Percentiles rank a stretch among this genome's conserved stretches.
Conservation (phyloP, 2,329 filamentous ascomycete species). For the Aspergillus hortae region DNA sequence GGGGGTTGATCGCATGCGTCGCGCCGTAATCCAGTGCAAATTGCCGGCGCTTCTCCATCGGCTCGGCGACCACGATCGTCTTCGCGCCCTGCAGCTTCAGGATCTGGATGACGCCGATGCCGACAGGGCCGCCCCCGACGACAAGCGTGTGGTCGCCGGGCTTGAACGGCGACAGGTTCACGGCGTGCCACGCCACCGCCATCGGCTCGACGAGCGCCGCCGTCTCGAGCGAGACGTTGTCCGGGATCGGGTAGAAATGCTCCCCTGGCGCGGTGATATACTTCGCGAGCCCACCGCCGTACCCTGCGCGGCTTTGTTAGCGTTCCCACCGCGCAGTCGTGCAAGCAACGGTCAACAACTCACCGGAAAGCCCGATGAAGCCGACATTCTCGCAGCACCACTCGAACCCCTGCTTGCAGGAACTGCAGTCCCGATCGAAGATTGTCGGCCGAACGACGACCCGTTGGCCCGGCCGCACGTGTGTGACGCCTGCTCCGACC, state of each 20-base stretch:
- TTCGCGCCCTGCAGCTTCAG: conserved; percentile 52
- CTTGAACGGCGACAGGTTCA: conserved; percentile 48
- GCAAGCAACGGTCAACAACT: neutral
- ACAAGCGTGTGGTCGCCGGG: conserved; percentile 50
- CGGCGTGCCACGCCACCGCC: conserved; percentile 63
- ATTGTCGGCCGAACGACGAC: conserved; percentile 58
- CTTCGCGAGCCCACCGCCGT: conserved; percentile 26
- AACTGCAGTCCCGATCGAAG: conserved; percentile 21
- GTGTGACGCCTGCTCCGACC: conserved; percentile 50
- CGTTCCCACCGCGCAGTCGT: neutral
- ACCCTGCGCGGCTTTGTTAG: conserved; percentile 13
- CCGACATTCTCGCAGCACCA: conserved; percentile 58
- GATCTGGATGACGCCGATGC: conserved; percentile 58
- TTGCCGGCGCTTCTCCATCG: conserved; percentile 48
- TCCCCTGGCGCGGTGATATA: conserved; percentile 23
- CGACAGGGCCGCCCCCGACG: conserved; percentile 62
- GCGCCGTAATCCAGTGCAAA: conserved; percentile 56
- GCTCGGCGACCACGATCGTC: conserved; percentile 57
- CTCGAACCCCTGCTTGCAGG: conserved; percentile 55
- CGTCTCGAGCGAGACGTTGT: conserved; percentile 41
- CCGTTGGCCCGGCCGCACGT: conserved; percentile 41
- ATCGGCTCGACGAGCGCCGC: conserved; percentile 60
- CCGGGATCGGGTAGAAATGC: conserved; percentile 24
- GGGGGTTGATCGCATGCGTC: conserved; percentile 52
- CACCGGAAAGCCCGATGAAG: conserved; percentile 51